A percentile compares a stretch with the other conserved stretches of the same genome.
Conservation (phyloP, 805 yeast species). For the Saturnispora silvae region DNA sequence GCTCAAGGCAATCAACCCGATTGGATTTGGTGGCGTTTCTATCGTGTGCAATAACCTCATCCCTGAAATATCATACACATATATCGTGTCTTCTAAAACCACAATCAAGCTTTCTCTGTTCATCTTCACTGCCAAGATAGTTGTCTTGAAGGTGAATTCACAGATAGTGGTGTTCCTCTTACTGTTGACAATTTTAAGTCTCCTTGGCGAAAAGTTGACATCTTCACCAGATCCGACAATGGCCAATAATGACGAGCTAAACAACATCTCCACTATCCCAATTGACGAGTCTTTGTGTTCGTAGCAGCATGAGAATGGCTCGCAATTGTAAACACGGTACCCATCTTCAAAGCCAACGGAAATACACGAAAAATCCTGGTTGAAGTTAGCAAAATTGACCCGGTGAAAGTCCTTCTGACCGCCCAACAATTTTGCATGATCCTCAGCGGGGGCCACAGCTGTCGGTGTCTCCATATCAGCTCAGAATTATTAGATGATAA, state of each 20-base stretch:
- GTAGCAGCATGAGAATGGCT: slow-evolving; percentile 73
- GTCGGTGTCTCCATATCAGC: neutral
- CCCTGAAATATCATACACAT: slow-evolving; percentile 81
- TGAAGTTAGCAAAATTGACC: slow-evolving; percentile 46
- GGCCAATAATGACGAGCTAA: slow-evolving; percentile 76
- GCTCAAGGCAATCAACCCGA: slow-evolving; percentile 55
- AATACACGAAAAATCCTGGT: slow-evolving; percentile 81
- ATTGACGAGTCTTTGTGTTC: slow-evolving; percentile 38
- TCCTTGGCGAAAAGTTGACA: slow-evolving; percentile 66
- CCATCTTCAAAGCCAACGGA: slow-evolving; percentile 62
- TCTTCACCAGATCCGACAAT: slow-evolving; percentile 77
- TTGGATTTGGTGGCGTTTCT: slow-evolving; percentile 49
- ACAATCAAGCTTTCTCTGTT: slow-evolving; percentile 79
- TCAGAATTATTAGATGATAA: no score
- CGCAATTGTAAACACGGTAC: slow-evolving; percentile 76
- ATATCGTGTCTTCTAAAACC: slow-evolving; percentile 74
- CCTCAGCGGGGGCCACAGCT: slow-evolving; percentile 1
- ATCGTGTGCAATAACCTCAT: slow-evolving; percentile 73
- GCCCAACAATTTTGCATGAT: neutral
- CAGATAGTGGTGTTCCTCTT: slow-evolving; percentile 63
- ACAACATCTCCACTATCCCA: slow-evolving; percentile 85
- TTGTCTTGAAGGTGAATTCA: slow-evolving; percentile 80
- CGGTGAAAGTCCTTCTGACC: neutral
- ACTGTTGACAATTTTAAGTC: slow-evolving; percentile 74
- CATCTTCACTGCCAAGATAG: slow-evolving; percentile 64